phyloP scores from a whole-genome alignment of 106 monocot species.

The Dendrobium nobile region DNA sequence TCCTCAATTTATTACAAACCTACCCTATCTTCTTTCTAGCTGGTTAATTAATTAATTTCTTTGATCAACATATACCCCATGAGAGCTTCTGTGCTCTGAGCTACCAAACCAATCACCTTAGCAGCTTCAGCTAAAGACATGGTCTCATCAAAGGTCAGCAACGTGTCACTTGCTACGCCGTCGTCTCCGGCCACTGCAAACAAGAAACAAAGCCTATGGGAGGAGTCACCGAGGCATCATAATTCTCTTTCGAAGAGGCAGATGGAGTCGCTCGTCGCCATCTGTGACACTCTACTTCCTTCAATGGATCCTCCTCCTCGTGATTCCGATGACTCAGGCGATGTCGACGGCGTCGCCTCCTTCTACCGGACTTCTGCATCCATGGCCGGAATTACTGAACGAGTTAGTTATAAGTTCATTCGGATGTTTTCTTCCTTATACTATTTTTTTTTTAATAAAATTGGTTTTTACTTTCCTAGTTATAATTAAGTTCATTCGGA shows the following conservation, averaged over 20 bases:
- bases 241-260: slow-evolving; percentile 14
- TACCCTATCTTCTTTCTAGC: neutral
- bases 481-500: neutral
- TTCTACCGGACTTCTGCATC: slow-evolving; percentile 41
- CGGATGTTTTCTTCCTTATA: no score
- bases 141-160: neutral
- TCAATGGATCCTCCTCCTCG: slow-evolving; percentile 7
- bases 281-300: slow-evolving; percentile 31
- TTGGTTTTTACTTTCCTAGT: no score
- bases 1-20: neutral
- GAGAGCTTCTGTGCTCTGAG: neutral
- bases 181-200: neutral
- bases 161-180: neutral
- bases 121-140: neutral
- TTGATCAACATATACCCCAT: neutral
- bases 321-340: neutral
- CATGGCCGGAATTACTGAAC: slow-evolving; percentile 17
- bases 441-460: no score
- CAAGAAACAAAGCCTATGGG: neutral
- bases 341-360: slow-evolving; percentile 4
- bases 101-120: neutral
- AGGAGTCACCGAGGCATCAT: neutral
- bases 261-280: slow-evolving; percentile 25
- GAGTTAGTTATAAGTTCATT: neutral
- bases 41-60: neutral